phyloP scores from a whole-genome alignment of 139 green algal species.

The Chlamydomonas applanata region DNA sequence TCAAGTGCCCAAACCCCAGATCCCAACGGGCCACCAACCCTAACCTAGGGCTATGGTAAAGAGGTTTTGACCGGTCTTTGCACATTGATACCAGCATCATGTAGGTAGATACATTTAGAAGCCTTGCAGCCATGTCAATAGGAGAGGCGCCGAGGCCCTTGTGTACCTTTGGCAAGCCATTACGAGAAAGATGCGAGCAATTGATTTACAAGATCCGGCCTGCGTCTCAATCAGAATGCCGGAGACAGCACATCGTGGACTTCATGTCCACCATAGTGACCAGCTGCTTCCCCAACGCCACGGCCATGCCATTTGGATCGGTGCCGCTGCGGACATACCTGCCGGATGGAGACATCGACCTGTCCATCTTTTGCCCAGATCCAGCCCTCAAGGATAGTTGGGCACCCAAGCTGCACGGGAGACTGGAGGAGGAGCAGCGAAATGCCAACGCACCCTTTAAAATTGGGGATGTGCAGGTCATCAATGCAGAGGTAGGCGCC shows the following conservation, averaged over 20 bases:
- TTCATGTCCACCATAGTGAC: slow-evolving; percentile 1
- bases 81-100: too few relatives aligned
- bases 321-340: slow-evolving; percentile 94
- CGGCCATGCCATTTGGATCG: slow-evolving; percentile 86
- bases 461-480: slow-evolving; percentile 78
- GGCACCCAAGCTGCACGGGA: slow-evolving; percentile 56
- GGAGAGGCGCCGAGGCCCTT: too few relatives aligned
- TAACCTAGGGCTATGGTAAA: too few relatives aligned
- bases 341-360: slow-evolving; percentile 96
- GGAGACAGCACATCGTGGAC: background rate
- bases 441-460: slow-evolving; percentile 55
- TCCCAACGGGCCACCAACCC: too few relatives aligned
- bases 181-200: background rate
- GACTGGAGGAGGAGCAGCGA: slow-evolving; percentile 69
- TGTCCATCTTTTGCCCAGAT: slow-evolving; percentile 75
- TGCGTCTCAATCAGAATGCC: slow-evolving; percentile 2
- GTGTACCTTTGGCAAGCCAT: too few relatives aligned
- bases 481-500: slow-evolving; percentile 83
- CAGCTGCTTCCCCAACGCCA: background rate
- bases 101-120: too few relatives aligned
- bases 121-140: too few relatives aligned
- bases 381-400: slow-evolving; percentile 59
- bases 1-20: too few relatives aligned
- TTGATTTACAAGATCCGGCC: slow-evolving; percentile 7
- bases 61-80: too few relatives aligned